Percentiles rank a stretch among this genome's conserved stretches.
phyloP scores from a whole-genome alignment of 805 yeast species.

The Wickerhamiella australiensis region DNA sequence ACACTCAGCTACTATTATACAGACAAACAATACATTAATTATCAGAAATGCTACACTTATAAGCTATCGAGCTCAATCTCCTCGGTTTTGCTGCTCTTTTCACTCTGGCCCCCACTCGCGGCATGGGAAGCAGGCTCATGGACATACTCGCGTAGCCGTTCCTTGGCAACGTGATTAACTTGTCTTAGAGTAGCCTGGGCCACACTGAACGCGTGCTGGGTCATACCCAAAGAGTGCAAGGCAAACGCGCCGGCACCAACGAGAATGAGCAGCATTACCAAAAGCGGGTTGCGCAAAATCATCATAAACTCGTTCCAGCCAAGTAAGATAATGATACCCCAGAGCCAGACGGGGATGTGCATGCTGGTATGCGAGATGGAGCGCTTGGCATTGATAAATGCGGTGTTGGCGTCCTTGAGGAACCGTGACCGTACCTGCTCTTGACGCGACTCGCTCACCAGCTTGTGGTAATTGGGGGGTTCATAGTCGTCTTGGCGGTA shows the following conservation, averaged over 20 bases:
- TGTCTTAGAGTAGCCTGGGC: constrained; percentile 47
- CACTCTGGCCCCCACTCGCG: neutral
- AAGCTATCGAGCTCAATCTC: constrained; percentile 1
- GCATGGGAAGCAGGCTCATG: constrained; percentile 11
- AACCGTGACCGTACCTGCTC: constrained; percentile 45
- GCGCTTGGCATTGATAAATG: constrained; percentile 78
- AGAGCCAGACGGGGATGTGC: constrained; percentile 74
- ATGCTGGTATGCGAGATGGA: constrained; percentile 67
- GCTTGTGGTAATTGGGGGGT: constrained; percentile 34
- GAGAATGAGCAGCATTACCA: constrained; percentile 46
- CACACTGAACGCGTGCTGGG: constrained; percentile 62
- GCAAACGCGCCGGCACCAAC: constrained; percentile 51
- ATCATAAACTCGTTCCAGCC: constrained; percentile 97
- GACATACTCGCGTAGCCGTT: constrained; percentile 46
- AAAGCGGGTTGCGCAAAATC: constrained; percentile 72
- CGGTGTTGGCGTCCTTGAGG: constrained; percentile 63
- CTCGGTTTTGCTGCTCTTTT: neutral
- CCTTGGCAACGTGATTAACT: constrained; percentile 44
- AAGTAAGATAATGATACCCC: constrained; percentile 53
- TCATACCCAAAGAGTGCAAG: constrained; percentile 55
- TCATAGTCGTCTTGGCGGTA: constrained; percentile 45
- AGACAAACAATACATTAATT: too few relatives aligned
- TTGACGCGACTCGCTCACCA: constrained; percentile 47
- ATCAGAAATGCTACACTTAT: too few relatives aligned
- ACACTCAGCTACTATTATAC: too few relatives aligned